Evolutionary conservation across 116 monocot genomes (phyloP), one percentile per base, ranked within the genome.

Genomic region (Dioscorea cayenensis): DNA sequence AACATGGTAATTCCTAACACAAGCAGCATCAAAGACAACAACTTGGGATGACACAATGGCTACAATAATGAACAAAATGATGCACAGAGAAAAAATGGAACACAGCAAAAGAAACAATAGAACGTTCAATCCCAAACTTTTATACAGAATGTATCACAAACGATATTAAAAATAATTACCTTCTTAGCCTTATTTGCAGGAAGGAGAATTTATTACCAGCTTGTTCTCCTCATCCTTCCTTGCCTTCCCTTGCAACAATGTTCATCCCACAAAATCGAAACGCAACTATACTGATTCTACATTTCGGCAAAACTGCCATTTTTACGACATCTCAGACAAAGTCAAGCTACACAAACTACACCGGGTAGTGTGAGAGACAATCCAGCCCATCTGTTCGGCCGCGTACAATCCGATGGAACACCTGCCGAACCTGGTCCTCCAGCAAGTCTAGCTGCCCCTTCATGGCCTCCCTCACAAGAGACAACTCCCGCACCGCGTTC

Each of bases 341-440:
- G 7, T 6, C 7, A 43, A 43, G 55, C 58, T 71, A 68, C 55
- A 55, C 14, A 55, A 55, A 55, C 55, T 55, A 55, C 55, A 5
- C 55, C 0, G 55, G 55, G 14, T 55, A 19, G 19, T 55, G 55
- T n/a, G n/a, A 16, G 16, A 55, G 55, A n/a, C 16, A 55, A n/a
- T 84, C 81, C 36, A 89, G 76, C 4, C 78, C 81, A 14, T 90
- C 86, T 2, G 72, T 81, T 35, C 86, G 62, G 71, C 73, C 79
- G 14, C 79, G 70, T 51, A 84, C 82, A 21, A 86, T 81, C 75
- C 86, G 63, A 70, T 77, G 81, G 75, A 90, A 90, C 51, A 86
- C 81, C 70, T 84, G 79, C 63, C 84, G 81, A 38, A 90, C 84
- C 63, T 75, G 66, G 17, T 64, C 28, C 22, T 84, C 86, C 69